Base-by-base conservation (phyloP, 192 early-diverging fungal species). In the Coemansia brasiliensis region DNA sequence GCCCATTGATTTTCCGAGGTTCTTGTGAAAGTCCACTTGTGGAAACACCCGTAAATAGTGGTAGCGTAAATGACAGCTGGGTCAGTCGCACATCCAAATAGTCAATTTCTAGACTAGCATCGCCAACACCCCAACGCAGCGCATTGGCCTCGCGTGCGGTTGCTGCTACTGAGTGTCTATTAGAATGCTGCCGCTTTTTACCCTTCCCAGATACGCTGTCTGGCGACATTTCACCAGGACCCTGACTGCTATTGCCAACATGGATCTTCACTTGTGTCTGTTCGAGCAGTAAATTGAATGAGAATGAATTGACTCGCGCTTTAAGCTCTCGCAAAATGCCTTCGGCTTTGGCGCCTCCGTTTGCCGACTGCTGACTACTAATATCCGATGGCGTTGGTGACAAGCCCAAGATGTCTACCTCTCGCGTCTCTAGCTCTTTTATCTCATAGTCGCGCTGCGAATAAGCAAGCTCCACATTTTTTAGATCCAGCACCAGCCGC, bases 31-130 rank as follows among this genome's bases (percentile, higher is more conserved):
- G 45, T 1, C 62, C 58, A 0, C 37, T 39, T 7, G 45, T 18
- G 12, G 65, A 46, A 15, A 69, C 39, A 18, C 69, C 63, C 22
- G 56, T 55, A 62, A 79, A 79, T 44, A 79, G 38, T 0, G 76
- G 76, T 67, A 79, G 64, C 7, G 42, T 44, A 40, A 79, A 82
- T 6, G 77, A 39, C 60, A 64, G 53, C 55, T 78, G 65, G 0
- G 63, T 61, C 37, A 82, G 54, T n/a, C 81, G 81, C 21, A 79
- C 68, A 22, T 82, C 81, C 46, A 82, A 25, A 43, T 82, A 72
- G 48, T 78, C 71, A 29, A 82, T 67, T 53, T 82, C 81, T 18
- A 70, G 39, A 50, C 69, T 72, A 32, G 71, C 77, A 59, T 82
- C 81, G 52, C 76, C 75, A 16, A 82, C 56, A 16, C 72, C 68